phyloP scores from a whole-genome alignment of 2,329 filamentous ascomycete genomes.

The Chrysoporthe puriensis region DNA sequence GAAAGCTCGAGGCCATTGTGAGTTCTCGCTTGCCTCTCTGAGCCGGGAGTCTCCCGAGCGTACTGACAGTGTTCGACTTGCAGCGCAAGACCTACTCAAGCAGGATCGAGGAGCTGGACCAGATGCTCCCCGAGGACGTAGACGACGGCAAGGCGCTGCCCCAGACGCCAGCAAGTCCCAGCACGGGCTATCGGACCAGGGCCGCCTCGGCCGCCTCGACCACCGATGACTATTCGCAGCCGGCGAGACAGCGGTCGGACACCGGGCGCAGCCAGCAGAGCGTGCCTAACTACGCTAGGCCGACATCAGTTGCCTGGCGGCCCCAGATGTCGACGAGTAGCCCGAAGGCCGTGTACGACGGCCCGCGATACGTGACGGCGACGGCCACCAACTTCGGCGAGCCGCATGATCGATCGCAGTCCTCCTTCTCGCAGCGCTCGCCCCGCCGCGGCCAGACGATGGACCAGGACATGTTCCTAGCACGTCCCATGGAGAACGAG shows the following conservation, averaged over 20 bases:
- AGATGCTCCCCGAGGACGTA: conserved; percentile 62
- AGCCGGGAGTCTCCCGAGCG: not conserved
- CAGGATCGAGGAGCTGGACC: conserved; percentile 83
- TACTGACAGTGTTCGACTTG: conserved; percentile 25
- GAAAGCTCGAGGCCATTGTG: conserved; percentile 92
- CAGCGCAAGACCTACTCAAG: conserved; percentile 88
- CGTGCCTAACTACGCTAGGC: conserved; percentile 35
- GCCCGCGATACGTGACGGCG: conserved; percentile 34
- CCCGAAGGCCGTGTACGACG: conserved; percentile 33
- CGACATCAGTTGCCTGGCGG: conserved; percentile 32
- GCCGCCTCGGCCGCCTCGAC: conserved; percentile 14
- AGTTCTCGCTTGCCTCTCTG: conserved; percentile 45
- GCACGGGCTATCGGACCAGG: conserved; percentile 37
- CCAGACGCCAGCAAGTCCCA: conserved; percentile 62
- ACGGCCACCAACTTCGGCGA: conserved; percentile 37
- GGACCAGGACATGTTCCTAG: conserved; percentile 43
- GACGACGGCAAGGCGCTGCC: conserved; percentile 77
- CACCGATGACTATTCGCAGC: conserved; percentile 30
- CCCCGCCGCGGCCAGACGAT: conserved; percentile 44
- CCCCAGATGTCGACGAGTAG: conserved; percentile 33
- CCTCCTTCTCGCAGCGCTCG: conserved; percentile 55
- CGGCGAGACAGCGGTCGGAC: conserved; percentile 50
- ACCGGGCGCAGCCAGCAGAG: conserved; percentile 31
- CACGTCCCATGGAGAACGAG: conserved; percentile 55
- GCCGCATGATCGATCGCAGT: conserved; percentile 48